Conservation (phyloP, 1,284 basidiomycete genomes). For the Blastosporella zonata region DNA sequence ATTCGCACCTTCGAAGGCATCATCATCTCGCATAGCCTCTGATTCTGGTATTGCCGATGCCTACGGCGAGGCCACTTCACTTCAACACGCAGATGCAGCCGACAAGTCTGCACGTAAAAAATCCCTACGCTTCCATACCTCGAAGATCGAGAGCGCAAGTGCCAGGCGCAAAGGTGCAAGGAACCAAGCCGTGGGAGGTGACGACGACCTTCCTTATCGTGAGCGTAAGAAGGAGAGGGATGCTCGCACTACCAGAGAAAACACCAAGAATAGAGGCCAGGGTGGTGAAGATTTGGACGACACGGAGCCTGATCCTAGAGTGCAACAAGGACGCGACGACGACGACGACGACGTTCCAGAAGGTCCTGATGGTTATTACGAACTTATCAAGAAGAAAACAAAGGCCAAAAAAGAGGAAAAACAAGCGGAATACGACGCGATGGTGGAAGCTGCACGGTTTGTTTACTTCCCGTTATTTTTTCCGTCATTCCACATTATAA, state of each 20-base stretch:
- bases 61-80: conserved; percentile 72
- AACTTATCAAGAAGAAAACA: conserved; percentile 75
- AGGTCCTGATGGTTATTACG: conserved; percentile 77
- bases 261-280: conserved; percentile 42
- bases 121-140: conserved; percentile 84
- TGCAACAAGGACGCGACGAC: conserved; percentile 37
- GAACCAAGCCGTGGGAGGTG: conserved; percentile 65
- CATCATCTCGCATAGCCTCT: conserved; percentile 24
- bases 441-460: conserved; percentile 62
- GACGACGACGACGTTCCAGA: conserved; percentile 41
- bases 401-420: conserved; percentile 75
- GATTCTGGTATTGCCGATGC: conserved; percentile 45
- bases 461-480: conserved; percentile 21
- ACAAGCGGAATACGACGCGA: conserved; percentile 76
- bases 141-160: conserved; percentile 74
- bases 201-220: conserved; percentile 86
- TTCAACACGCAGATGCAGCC: conserved; percentile 68
- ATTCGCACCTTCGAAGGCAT: conserved; percentile 43
- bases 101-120: conserved; percentile 82
- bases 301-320: conserved; percentile 43
- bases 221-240: conserved; percentile 64
- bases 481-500: neutral
- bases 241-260: conserved; percentile 47
- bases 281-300: conserved; percentile 70
- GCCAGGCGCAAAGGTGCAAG: conserved; percentile 71